Evolutionary conservation across 2,329 filamentous ascomycete genomes (phyloP), one percentile per base, ranked within the genome.

Genomic region (Phaeophleospora eucalypticola): DNA sequence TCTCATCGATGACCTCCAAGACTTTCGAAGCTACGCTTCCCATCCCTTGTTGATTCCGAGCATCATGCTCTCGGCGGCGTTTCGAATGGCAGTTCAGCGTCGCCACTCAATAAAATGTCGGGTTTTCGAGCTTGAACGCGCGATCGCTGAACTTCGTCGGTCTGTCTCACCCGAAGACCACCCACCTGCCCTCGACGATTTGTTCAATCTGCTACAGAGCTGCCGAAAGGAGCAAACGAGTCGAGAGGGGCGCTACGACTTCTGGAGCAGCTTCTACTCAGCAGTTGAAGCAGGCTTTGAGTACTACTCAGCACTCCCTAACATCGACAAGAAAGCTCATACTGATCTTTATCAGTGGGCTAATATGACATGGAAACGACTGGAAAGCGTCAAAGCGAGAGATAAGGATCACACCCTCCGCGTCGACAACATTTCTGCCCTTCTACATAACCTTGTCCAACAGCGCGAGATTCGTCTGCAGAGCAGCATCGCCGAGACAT

Each of bases 11-110:
- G 49, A 54, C 20, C 29, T 57, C 2, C 15, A 16, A 1, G 44
- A 17, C 12, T 46, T 56, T 15, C 43, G 41, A 15, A n/a, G 38
- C 3, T 42, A 45, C 16, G 38, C 50, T 6, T 39, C 43, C 3
- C 54, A 57, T 24, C 54, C 54, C 3, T 52, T 57, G 53, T 40
- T 57, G 7, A 45, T 57, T 4, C 54, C 54, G 1, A 52, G 52
- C 42, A 57, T 52, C 43, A 55, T 58, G 53, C 53, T 51, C 29
- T 40, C 47, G 7, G 36, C 41, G 3, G 45, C 35, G 6, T 24
- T 57, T 10, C 49, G 41, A 2, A 43, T 45, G 37, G 46, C 19
- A 6, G 38, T 49, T 21, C 38, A 51, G 12, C 49, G 54, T 7
- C 44, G 54, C 10, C 36, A 37, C 1, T 41, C 44, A 4, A 46